Base-by-base conservation (phyloP, 2,329 filamentous ascomycete genomes). In the Calonectria hongkongensis region DNA sequence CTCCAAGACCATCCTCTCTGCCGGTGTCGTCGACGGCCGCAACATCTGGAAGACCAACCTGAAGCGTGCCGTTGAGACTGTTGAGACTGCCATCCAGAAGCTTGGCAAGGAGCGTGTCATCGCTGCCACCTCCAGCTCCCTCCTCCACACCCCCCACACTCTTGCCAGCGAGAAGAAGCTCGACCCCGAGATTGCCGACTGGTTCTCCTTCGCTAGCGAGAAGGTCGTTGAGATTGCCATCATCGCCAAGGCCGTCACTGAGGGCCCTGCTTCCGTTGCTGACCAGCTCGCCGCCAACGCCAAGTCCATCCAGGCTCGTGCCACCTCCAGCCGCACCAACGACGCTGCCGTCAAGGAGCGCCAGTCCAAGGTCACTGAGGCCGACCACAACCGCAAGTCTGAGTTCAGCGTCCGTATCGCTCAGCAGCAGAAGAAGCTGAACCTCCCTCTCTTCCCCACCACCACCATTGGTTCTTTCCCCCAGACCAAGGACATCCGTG, bases 1-100 rank as follows among this genome's bases (percentile, higher is more conserved):
- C 85, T 87, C 95, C 85, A 95, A 95, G 86, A 97, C 98, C 85
- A 87, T 95, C 80, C 93, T 99, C 79, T 99, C 97, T 79, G 94
- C 93, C 78, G 97, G 97, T 95, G 94, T 99, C 81, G 97, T 99
- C 79, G 96, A 99, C 82, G 97, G 97, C 82, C 95, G 97, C 83
- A 99, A 99, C 92, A 98, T 99, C 91, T 99, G 97, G 97, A 99
- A 99, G 94, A 98, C 95, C 88, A 98, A 98, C 93, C 94, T 98
- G 89, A 94, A 98, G 92, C 92, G 92, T 82, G 95, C 97, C 83
- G 97, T 99, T 78, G 96, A 97, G 90, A 92, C 89, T 77, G 94
- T 97, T 74, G 95, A 98, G 92, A 89, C 92, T 73, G 97, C 96
- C 77, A 89, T 98, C 82, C 95, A 98, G 90, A 91, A 98, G 90